A percentile compares a stretch with the other conserved stretches of the same genome.
These are phyloP conservation scores for Herpotrichia juniperi DNA, from an alignment of 2,329 filamentous ascomycete genomes.

Conservation along the genomic window DNA sequence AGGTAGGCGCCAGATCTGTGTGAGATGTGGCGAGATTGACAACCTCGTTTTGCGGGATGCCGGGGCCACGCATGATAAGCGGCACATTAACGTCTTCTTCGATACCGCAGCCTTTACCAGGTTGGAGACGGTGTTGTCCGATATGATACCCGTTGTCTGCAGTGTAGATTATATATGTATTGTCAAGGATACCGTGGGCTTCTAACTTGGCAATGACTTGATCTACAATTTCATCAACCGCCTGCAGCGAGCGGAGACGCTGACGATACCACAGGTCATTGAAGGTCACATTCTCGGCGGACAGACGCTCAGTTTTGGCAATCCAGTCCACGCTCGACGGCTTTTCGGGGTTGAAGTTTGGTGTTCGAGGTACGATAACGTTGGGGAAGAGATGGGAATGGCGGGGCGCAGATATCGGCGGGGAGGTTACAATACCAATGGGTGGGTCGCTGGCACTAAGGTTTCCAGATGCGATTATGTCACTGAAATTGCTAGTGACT, in stretches of 20 bases:
- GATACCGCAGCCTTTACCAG: constrained; percentile 47
- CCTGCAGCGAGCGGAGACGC: constrained; percentile 56
- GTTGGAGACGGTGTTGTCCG: constrained; percentile 46
- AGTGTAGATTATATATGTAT: constrained; percentile 52
- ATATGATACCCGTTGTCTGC: constrained; percentile 50
- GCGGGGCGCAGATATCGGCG: constrained; percentile 63
- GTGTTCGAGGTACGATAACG: constrained; percentile 64
- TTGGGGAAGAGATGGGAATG: constrained; percentile 67
- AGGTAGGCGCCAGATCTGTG: constrained; percentile 47
- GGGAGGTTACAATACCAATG: constrained; percentile 44
- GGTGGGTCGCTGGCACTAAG: constrained; percentile 10
- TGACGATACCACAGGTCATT: constrained; percentile 59
- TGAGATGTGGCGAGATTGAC: constrained; percentile 45
- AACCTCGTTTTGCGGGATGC: constrained; percentile 28
- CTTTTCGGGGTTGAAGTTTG: constrained; percentile 69
- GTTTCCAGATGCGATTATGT: constrained; percentile 7
- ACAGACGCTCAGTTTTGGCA: constrained; percentile 49
- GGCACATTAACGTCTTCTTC: constrained; percentile 51
- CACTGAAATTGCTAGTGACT: not conserved
- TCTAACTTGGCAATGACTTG: constrained; percentile 51
- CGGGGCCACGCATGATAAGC: constrained; percentile 45
- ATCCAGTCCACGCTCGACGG: constrained; percentile 57
- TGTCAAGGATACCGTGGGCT: constrained; percentile 50
- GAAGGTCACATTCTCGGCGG: constrained; percentile 54
- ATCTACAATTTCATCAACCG: constrained; percentile 61